Percentiles rank a stretch among this genome's conserved stretches.
These are phyloP conservation scores for Kregervanrija delftensis DNA, from an alignment of 805 yeast genomes.

Conservation along the genomic window DNA sequence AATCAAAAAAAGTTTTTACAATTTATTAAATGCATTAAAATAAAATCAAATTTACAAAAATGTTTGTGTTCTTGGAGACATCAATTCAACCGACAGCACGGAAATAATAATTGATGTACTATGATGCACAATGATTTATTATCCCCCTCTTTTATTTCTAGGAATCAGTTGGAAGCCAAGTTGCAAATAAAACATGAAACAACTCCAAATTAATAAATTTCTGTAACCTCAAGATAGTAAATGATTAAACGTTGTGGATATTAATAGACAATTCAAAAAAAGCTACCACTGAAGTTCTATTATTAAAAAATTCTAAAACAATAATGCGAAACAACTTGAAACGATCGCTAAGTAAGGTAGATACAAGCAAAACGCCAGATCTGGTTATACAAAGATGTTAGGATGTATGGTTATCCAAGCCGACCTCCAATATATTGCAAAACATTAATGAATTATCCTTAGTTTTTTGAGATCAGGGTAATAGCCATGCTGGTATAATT, in stretches of 20 bases:
- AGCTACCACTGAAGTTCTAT: too few relatives aligned
- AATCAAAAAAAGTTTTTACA: too few relatives aligned
- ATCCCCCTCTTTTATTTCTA: conserved; percentile 8
- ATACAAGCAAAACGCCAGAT: conserved; percentile 11
- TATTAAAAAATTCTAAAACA: not conserved
- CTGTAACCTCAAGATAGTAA: too few relatives aligned
- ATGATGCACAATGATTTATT: conserved; percentile 24
- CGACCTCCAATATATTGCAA: conserved; percentile 4
- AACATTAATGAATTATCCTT: too few relatives aligned
- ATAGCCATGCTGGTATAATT: too few relatives aligned
- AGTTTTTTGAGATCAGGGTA: too few relatives aligned
- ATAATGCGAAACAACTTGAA: conserved; percentile 1
- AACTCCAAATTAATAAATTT: too few relatives aligned
- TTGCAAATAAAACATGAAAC: too few relatives aligned
- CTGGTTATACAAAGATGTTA: conserved; percentile 9
- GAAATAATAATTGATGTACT: conserved; percentile 24
- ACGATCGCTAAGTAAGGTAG: conserved; percentile 11
- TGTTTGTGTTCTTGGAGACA: conserved; percentile 32
- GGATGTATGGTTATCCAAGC: conserved; percentile 11
- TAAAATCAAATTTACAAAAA: not conserved
- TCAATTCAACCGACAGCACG: conserved; percentile 20
- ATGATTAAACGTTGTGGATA: too few relatives aligned
- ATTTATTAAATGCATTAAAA: not conserved
- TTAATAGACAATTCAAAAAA: too few relatives aligned
- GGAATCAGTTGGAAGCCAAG: too few relatives aligned